These are phyloP conservation scores for Thalassiosira hispida DNA, from an alignment of 352 stramenopile species.

Conservation along the genomic window DNA sequence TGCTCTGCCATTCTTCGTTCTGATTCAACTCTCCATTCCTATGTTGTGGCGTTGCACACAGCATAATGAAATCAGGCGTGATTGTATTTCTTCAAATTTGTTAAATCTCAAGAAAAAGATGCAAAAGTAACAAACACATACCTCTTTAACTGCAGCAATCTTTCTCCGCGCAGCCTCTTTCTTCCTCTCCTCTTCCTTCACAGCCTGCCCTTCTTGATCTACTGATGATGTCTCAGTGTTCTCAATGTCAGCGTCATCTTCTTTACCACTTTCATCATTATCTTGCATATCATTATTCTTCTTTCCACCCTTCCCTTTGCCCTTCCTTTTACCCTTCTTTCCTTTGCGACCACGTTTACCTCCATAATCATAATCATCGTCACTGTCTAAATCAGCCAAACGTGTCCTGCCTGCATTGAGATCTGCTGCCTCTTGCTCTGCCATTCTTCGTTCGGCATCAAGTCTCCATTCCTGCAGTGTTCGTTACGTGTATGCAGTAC, in stretches of 20 bases:
- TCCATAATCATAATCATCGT: conserved; percentile 75
- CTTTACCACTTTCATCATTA: conserved; percentile 83
- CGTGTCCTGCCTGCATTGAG: conserved; percentile 71
- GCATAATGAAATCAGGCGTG: background rate
- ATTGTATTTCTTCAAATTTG: no score
- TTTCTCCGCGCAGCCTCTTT: conserved; percentile 61
- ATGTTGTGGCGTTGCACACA: background rate
- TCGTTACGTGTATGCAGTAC: background rate
- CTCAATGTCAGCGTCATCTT: conserved; percentile 85
- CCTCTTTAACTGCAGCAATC: conserved; percentile 60
- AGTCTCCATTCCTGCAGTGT: conserved; percentile 60
- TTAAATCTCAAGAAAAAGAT: no score
- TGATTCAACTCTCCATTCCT: conserved; percentile 66
- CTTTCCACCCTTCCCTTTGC: conserved; percentile 78
- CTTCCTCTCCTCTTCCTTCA: conserved; percentile 65
- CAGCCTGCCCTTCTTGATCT: conserved; percentile 72
- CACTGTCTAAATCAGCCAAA: conserved; percentile 79
- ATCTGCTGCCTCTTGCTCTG: conserved; percentile 74
- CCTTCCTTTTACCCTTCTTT: conserved; percentile 90
- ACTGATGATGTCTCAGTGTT: conserved; percentile 52
- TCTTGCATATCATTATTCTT: conserved; percentile 85
- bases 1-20: conserved; percentile 60
- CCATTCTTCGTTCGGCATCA: conserved; percentile 56
- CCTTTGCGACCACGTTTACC: conserved; percentile 79
- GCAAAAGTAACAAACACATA: conserved; percentile 32